Conservation (phyloP, 495 filamentous ascomycete species). For the Penicillium goetzii region DNA sequence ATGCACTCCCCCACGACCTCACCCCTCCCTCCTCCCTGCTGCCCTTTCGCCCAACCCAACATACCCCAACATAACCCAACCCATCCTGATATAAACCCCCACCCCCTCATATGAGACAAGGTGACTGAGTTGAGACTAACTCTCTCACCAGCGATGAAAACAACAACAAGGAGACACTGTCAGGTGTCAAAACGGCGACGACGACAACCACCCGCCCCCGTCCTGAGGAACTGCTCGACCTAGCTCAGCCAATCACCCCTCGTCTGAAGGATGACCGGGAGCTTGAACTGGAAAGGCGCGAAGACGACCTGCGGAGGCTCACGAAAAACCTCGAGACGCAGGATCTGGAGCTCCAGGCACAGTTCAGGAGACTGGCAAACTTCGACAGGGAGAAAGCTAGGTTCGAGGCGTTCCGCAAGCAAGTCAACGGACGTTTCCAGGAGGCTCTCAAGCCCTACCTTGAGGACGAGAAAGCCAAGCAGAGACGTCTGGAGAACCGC, state of each 20-base stretch:
- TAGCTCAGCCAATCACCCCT: background rate
- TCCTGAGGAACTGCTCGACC: background rate
- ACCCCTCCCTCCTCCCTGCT: background rate
- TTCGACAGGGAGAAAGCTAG: background rate
- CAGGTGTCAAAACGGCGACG: background rate
- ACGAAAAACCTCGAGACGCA: background rate
- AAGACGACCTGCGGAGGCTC: background rate
- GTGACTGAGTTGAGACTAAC: background rate
- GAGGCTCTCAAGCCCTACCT: background rate
- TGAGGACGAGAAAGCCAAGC: background rate
- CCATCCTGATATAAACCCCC: background rate
- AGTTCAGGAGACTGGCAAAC: too few species aligned
- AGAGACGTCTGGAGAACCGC: background rate
- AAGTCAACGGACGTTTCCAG: background rate
- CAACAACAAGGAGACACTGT: constrained; percentile 8
- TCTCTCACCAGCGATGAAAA: background rate
- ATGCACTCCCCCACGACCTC: background rate
- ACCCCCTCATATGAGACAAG: background rate
- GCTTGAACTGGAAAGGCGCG: background rate
- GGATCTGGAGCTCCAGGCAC: too few species aligned
- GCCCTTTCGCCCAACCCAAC: background rate
- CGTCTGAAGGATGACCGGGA: background rate
- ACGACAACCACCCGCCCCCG: background rate
- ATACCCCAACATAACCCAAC: background rate
- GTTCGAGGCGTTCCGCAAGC: background rate